Conservation (phyloP, 495 filamentous ascomycete species). For the Xylaria nigripes region DNA sequence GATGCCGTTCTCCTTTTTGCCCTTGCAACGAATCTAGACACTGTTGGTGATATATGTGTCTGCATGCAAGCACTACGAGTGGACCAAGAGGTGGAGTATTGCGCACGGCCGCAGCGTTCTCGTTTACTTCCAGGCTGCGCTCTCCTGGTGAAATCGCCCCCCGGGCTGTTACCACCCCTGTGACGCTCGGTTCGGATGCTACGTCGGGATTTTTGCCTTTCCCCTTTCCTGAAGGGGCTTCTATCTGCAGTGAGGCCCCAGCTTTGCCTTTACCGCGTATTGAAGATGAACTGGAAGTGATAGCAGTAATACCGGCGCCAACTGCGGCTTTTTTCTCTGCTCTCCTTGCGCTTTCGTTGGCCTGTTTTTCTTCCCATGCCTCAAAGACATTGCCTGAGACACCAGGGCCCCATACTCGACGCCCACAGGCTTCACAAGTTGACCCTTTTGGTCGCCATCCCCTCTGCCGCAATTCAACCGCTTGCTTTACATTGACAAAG, state of each 20-base stretch:
- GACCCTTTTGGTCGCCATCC: constrained; percentile 85
- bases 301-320: constrained; percentile 8
- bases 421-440: constrained; percentile 77
- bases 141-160: constrained; percentile 5
- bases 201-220: constrained; percentile 27
- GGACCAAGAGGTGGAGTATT: constrained; percentile 35
- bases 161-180: constrained; percentile 3
- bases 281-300: constrained; percentile 13
- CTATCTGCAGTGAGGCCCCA: constrained; percentile 12
- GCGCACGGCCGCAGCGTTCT: constrained; percentile 5
- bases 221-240: constrained; percentile 24
- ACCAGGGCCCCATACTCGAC: constrained; percentile 82
- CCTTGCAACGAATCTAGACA: constrained; percentile 50
- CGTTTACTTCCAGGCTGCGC: constrained; percentile 7
- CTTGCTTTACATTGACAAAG: constrained; percentile 73
- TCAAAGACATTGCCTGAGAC: constrained; percentile 70
- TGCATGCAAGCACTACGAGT: constrained; percentile 51
- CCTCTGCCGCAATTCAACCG: constrained; percentile 64
- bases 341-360: constrained; percentile 33
- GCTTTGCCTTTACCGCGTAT: constrained; percentile 26
- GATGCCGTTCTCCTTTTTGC: constrained; percentile 27
- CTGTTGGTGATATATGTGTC: constrained; percentile 54
- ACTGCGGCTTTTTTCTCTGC: constrained; percentile 25
- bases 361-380: constrained; percentile 64
- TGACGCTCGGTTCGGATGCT: constrained; percentile 5